Evolutionary conservation across 2,329 filamentous ascomycete species (phyloP).

Genomic region (Cladophialophora immunda): DNA sequence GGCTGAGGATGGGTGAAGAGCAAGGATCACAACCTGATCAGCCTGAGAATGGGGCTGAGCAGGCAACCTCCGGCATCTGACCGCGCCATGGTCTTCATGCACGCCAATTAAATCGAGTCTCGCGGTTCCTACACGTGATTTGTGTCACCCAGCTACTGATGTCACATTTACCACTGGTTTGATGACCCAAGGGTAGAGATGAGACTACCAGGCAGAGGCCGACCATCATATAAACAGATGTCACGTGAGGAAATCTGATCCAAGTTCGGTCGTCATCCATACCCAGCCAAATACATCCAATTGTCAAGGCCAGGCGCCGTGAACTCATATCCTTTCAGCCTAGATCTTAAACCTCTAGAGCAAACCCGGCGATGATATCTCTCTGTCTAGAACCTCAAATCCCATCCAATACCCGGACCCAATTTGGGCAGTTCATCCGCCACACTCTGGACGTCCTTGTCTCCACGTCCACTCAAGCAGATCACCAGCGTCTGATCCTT

Average conservation of each 20-base stretch:
- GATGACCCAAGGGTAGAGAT: no score
- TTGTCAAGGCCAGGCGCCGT: neutral
- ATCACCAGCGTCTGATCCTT: slow-evolving; percentile 92
- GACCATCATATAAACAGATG: no score
- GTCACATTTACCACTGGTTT: no score
- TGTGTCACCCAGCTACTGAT: no score
- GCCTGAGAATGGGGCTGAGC: no score
- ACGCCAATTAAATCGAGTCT: no score
- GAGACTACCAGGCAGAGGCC: no score
- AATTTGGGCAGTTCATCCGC: slow-evolving; percentile 90
- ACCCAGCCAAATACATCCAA: neutral
- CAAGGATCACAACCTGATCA: no score
- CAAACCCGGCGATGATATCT: neutral
- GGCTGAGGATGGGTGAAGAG: no score
- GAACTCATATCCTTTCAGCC: neutral
- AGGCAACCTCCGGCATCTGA: no score
- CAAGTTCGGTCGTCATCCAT: neutral
- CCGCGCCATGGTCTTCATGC: no score
- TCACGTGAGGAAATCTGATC: neutral
- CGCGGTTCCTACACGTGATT: no score
- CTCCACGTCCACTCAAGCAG: slow-evolving; percentile 89
- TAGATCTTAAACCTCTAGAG: neutral
- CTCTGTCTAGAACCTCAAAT: slow-evolving; percentile 62
- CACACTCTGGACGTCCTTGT: slow-evolving; percentile 99
- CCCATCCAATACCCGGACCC: slow-evolving; percentile 85